Evolutionary conservation across 345 rosid genomes (phyloP).

Genomic region (Clausena lansium): DNA sequence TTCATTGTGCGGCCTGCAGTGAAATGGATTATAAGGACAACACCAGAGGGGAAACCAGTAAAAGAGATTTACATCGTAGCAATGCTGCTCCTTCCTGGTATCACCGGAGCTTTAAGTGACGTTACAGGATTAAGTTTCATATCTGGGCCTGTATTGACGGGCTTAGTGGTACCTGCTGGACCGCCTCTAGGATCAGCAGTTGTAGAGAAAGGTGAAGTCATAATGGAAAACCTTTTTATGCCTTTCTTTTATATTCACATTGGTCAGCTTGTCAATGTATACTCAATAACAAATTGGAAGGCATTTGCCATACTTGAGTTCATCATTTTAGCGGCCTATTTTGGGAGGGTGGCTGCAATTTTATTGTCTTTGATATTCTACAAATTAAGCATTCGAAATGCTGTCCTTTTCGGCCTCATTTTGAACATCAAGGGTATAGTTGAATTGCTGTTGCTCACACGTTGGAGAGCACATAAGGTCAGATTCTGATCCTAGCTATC

Average conservation of each 20-base stretch:
- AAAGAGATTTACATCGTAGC: not conserved
- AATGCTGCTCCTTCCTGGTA: slow-evolving; percentile 4
- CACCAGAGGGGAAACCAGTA: slow-evolving; percentile 27
- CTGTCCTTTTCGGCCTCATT: slow-evolving; percentile 22
- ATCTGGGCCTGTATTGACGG: slow-evolving; percentile 18
- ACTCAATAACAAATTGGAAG: not conserved
- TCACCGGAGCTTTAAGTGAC: slow-evolving; percentile 11
- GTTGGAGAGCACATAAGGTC: not conserved
- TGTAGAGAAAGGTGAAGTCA: slow-evolving; percentile 22
- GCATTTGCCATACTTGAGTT: not conserved
- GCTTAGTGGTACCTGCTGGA: slow-evolving; percentile 29
- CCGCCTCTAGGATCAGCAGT: slow-evolving; percentile 32
- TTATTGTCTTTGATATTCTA: not conserved
- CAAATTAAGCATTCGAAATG: slow-evolving; percentile 11
- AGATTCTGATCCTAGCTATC: not conserved
- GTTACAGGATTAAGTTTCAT: not conserved
- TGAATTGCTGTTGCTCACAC: not conserved
- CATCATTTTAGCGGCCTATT: not conserved
- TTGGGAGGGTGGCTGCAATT: slow-evolving; percentile 13
- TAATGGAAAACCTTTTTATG: slow-evolving; percentile 24
- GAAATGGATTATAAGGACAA: not conserved
- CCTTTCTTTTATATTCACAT: slow-evolving; percentile 23
- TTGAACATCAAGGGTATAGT: slow-evolving; percentile 25
- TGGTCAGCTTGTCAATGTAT: slow-evolving; percentile 11
- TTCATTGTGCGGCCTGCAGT: slow-evolving; percentile 16